A percentile compares a stretch with the other conserved stretches of the same genome.
Conservation (phyloP, 495 filamentous ascomycete genomes). For the Tuber calosporum region DNA sequence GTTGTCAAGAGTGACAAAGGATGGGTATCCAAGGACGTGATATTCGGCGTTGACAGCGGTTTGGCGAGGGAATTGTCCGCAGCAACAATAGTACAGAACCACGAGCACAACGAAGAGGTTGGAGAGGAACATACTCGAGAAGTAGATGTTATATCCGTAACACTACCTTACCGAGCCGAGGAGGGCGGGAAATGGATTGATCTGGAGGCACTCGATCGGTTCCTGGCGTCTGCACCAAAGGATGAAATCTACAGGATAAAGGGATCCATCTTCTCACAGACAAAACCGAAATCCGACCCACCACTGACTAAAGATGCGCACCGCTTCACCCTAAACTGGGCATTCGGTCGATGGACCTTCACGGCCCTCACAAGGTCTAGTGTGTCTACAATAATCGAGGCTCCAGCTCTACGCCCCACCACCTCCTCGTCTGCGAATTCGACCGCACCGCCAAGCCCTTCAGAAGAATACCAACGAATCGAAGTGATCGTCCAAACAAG, state of each 20-base stretch:
- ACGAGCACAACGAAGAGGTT: slow-evolving; percentile 46
- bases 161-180: slow-evolving; percentile 47
- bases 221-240: slow-evolving; percentile 66
- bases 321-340: slow-evolving; percentile 90
- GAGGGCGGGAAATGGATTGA: slow-evolving; percentile 51
- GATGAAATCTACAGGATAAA: slow-evolving; percentile 97
- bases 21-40: slow-evolving; percentile 62
- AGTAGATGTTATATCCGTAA: slow-evolving; percentile 80
- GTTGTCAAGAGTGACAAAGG: slow-evolving; percentile 75
- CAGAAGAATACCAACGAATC: slow-evolving; percentile 30
- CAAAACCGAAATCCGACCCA: slow-evolving; percentile 47
- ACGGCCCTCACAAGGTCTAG: slow-evolving; percentile 51
- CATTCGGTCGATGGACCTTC: slow-evolving; percentile 90
- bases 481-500: slow-evolving; percentile 37
- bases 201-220: slow-evolving; percentile 54
- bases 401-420: slow-evolving; percentile 34
- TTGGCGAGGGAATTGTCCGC: slow-evolving; percentile 26
- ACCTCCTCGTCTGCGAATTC: slow-evolving; percentile 40
- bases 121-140: slow-evolving; percentile 63
- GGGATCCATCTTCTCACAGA: slow-evolving; percentile 60
- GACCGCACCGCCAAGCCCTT: slow-evolving; percentile 40
- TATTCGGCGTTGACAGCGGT: slow-evolving; percentile 81
- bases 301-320: slow-evolving; percentile 21
- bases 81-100: slow-evolving; percentile 8
- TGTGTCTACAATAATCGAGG: slow-evolving; percentile 39